Percentiles rank a stretch among this genome's conserved stretches.
Evolutionary conservation across 177 flowering plant genomes (phyloP).

Genomic region (Tripterygium wilfordii): DNA sequence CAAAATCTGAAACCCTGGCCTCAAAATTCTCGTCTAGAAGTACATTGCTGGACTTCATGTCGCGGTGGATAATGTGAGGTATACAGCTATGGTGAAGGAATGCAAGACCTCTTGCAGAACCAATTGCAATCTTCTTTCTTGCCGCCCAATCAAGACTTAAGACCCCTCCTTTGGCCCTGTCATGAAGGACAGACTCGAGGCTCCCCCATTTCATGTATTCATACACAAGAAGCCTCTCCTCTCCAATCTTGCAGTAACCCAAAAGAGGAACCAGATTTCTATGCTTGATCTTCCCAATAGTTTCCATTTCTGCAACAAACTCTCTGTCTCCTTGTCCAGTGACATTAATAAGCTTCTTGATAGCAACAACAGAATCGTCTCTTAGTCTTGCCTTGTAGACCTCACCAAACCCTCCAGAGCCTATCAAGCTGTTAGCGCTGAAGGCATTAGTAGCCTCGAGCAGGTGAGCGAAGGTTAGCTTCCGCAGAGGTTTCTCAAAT

Average conservation of each 20-base stretch:
- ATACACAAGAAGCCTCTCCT: slow-evolving; percentile 52
- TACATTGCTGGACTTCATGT: slow-evolving; percentile 91
- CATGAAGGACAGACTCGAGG: slow-evolving; percentile 69
- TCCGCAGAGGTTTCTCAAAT: slow-evolving; percentile 80
- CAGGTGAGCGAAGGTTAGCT: slow-evolving; percentile 82
- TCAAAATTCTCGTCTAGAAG: slow-evolving; percentile 72
- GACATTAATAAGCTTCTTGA: slow-evolving; percentile 77
- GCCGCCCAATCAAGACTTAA: slow-evolving; percentile 58
- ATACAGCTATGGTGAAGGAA: slow-evolving; percentile 95
- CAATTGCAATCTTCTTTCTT: slow-evolving; percentile 75
- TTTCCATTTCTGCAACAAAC: slow-evolving; percentile 63
- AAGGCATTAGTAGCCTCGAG: slow-evolving; percentile 93
- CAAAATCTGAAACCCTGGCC: slow-evolving; percentile 92
- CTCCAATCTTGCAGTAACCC: slow-evolving; percentile 55
- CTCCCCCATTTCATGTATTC: slow-evolving; percentile 64
- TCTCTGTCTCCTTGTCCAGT: slow-evolving; percentile 76
- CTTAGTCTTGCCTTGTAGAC: slow-evolving; percentile 77
- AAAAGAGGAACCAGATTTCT: slow-evolving; percentile 47
- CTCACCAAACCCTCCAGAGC: slow-evolving; percentile 82
- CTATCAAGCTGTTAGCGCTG: slow-evolving; percentile 67
- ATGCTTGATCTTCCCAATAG: slow-evolving; percentile 59
- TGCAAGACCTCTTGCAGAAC: slow-evolving; percentile 90
- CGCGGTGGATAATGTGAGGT: slow-evolving; percentile 90
- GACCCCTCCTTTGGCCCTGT: slow-evolving; percentile 33
- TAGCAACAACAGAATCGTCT: slow-evolving; percentile 78